Evolutionary conservation across 345 rosid species (phyloP), one percentile per base, ranked within the genome.

Genomic region (Eucalyptus marginata): DNA sequence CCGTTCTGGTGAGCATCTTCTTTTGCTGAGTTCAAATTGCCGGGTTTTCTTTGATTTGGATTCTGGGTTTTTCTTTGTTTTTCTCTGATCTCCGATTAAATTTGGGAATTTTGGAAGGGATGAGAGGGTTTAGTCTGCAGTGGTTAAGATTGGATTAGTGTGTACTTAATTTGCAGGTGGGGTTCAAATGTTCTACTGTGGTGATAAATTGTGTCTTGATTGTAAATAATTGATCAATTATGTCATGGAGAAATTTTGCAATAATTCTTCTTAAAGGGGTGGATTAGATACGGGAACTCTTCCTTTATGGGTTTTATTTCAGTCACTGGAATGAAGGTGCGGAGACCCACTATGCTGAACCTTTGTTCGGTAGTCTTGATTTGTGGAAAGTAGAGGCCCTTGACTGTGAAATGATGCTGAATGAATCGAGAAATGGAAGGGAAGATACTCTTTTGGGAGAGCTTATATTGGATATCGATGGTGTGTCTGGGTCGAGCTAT

Each of bases 1-100:
- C 94, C 43, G 92, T 97, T 89, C 89, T 97, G 98, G 98, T 97
- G 50, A 89, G 93, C 87, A 47, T 33, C 88, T 59, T 13, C 56
- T 51, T 59, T n/a, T 79, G 33, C 24, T 44, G 2, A 24, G 36
- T 31, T 29, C 25, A 50, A 15, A 15, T 68, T 4, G 80, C 44
- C 20, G 44, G 22, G 36, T 68, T 33, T 68, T 3, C 7, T 16
- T 31, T 68, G 80, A 68, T 17, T 68, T 68, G 22, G 18, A 33
- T 17, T 68, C 8, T 68, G 43, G 50, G 17, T 17, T 7, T 49
- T 33, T 17, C 22, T 17, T 54, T n/a, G 13, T 5, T 58, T 11
- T 44, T 62, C 8, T 25, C 22, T 25, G 51, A 86, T 49, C 43
- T 87, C 20, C 20, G 47, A 29, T 54, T 22, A 20, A 68, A 17